These are phyloP conservation scores for Acer yangbiense DNA, from an alignment of 345 rosid species.

Conservation along the genomic window DNA sequence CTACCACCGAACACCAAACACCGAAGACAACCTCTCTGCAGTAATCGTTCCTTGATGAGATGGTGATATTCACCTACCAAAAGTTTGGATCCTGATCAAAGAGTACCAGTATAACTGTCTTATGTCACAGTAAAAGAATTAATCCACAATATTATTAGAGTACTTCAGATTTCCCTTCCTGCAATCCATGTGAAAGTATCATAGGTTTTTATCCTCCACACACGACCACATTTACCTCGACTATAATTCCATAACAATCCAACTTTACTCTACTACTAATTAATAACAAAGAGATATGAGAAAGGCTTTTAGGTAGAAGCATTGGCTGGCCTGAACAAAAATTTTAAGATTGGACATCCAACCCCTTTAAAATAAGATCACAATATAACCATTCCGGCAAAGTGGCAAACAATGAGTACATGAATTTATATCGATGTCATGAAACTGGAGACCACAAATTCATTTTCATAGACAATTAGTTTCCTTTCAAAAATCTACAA, in stretches of 20 bases:
- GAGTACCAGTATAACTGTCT: not conserved
- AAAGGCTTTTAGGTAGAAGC: too few relatives aligned
- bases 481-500: too few relatives aligned
- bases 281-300: not conserved
- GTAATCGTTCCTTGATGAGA: constrained; percentile 74
- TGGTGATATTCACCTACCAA: constrained; percentile 70
- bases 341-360: too few relatives aligned
- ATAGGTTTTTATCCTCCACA: not conserved
- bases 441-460: too few relatives aligned
- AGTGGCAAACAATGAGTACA: too few relatives aligned
- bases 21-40: constrained; percentile 83
- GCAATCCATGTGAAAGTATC: not conserved
- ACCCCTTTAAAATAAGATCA: too few relatives aligned
- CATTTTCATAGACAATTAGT: too few relatives aligned
- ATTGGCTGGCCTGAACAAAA: too few relatives aligned
- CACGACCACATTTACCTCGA: not conserved
- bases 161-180: too few relatives aligned
- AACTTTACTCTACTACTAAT: not conserved
- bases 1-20: constrained; percentile 85
- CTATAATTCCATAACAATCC: not conserved
- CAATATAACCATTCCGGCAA: too few relatives aligned
- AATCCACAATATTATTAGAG: not conserved
- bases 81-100: constrained; percentile 17
- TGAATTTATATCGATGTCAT: too few relatives aligned
- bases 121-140: not conserved